These are phyloP conservation scores for Sporothrix euskadiensis DNA, from an alignment of 2,329 filamentous ascomycete genomes.

Conservation along the genomic window DNA sequence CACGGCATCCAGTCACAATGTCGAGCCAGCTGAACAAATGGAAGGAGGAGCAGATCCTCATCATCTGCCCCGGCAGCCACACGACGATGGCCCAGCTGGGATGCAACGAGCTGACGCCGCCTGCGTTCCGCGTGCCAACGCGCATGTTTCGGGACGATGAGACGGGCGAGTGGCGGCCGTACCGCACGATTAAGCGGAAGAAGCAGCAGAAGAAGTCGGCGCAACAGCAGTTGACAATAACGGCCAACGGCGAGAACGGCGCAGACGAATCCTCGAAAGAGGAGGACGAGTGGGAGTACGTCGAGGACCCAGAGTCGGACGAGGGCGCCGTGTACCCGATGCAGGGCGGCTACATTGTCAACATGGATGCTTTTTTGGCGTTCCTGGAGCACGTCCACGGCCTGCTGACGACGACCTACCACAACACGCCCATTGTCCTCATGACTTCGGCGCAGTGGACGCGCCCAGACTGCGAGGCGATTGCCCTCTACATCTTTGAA, in stretches of 20 bases:
- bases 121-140: conserved; percentile 81
- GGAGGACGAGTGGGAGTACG: conserved; percentile 67
- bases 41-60: conserved; percentile 64
- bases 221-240: conserved; percentile 35
- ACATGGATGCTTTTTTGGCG: conserved; percentile 92
- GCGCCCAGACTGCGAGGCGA: conserved; percentile 77
- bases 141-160: conserved; percentile 91
- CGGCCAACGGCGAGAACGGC: conserved; percentile 40
- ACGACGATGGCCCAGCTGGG: conserved; percentile 90
- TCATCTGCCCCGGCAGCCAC: conserved; percentile 81
- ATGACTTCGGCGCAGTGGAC: conserved; percentile 91
- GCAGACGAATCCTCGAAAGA: conserved; percentile 40
- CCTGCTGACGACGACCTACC: conserved; percentile 84
- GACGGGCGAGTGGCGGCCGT: conserved; percentile 72
- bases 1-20: conserved; percentile 43
- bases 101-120: conserved; percentile 85
- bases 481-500: conserved; percentile 94
- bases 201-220: conserved; percentile 49
- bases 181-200: conserved; percentile 69
- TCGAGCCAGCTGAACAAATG: conserved; percentile 59
- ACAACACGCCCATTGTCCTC: conserved; percentile 92
- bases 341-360: conserved; percentile 70
- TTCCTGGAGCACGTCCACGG: conserved; percentile 91
- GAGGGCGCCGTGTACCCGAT: conserved; percentile 92
- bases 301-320: conserved; percentile 84